phyloP scores from a whole-genome alignment of 78 protist species.

The Mastigamoeba balamuthi region DNA sequence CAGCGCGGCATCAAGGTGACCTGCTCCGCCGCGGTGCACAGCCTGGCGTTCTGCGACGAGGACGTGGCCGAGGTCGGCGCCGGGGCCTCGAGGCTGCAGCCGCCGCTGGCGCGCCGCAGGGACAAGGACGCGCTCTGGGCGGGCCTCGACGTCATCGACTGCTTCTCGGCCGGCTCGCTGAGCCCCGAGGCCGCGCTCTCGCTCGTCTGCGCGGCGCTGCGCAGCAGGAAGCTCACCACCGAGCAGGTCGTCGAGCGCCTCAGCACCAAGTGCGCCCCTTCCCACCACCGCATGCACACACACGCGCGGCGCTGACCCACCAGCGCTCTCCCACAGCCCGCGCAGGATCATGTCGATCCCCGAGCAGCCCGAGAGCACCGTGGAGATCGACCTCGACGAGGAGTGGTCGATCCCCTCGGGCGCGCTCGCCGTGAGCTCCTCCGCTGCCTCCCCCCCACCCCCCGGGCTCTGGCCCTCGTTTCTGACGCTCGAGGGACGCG shows the following conservation, averaged over 20 bases:
- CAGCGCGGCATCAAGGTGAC: conserved; percentile 43
- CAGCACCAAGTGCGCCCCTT: conserved; percentile 10
- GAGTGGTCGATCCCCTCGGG: conserved; percentile 29
- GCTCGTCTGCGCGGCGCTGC: conserved; percentile 48
- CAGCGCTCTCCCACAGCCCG: too few species aligned
- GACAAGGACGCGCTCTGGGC: conserved; percentile 62
- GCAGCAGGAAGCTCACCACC: conserved; percentile 41
- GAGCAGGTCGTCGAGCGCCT: conserved; percentile 20
- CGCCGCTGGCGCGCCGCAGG: conserved; percentile 30
- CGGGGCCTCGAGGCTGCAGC: conserved; percentile 21
- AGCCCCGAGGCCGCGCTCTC: conserved; percentile 54
- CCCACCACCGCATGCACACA: background rate
- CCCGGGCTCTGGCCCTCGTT: too few species aligned
- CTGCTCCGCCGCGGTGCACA: conserved; percentile 55
- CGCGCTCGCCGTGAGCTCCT: too few species aligned
- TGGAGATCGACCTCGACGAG: conserved; percentile 56
- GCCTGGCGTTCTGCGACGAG: conserved; percentile 14
- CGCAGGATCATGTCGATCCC: conserved; percentile 28
- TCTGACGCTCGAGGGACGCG: conserved; percentile 25
- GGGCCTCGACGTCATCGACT: conserved; percentile 53
- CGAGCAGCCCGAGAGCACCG: conserved; percentile 41
- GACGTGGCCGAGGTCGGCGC: conserved; percentile 35
- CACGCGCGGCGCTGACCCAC: background rate
- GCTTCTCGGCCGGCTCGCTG: conserved; percentile 68
- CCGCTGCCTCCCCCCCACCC: too few species aligned